phyloP scores from a whole-genome alignment of 2,329 filamentous ascomycete species.

The Phoma sp. region DNA sequence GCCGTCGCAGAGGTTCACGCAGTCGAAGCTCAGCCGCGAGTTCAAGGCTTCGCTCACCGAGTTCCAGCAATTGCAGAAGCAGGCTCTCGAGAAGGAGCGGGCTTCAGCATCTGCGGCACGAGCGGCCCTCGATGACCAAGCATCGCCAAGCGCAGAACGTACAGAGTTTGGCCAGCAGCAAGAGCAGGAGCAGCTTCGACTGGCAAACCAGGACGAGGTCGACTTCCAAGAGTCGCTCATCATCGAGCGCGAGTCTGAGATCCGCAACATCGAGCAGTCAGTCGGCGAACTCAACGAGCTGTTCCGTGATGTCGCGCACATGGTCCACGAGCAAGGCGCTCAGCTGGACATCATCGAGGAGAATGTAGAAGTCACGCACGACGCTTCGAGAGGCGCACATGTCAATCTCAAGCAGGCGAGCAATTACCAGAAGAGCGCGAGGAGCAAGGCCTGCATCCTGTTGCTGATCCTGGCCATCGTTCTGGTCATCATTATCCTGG shows the following conservation, averaged over 20 bases:
- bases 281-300: slow-evolving; percentile 95
- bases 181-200: slow-evolving; percentile 71
- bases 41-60: slow-evolving; percentile 88
- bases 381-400: slow-evolving; percentile 85
- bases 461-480: slow-evolving; percentile 88
- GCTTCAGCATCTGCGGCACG: slow-evolving; percentile 84
- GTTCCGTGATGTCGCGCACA: slow-evolving; percentile 97
- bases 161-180: slow-evolving; percentile 61
- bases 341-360: slow-evolving; percentile 85
- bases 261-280: slow-evolving; percentile 95
- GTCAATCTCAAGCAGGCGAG: slow-evolving; percentile 83
- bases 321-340: slow-evolving; percentile 92
- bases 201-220: slow-evolving; percentile 91
- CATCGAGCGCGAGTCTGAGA: slow-evolving; percentile 94
- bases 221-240: slow-evolving; percentile 97
- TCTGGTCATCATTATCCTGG: slow-evolving; percentile 85
- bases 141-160: slow-evolving; percentile 52
- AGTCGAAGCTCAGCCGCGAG: slow-evolving; percentile 91
- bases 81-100: slow-evolving; percentile 90
- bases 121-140: slow-evolving; percentile 72
- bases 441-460: slow-evolving; percentile 93
- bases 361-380: slow-evolving; percentile 83
- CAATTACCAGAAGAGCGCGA: slow-evolving; percentile 91
- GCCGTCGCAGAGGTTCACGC: slow-evolving; percentile 95
- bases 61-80: slow-evolving; percentile 90